Percentiles rank a stretch among this genome's conserved stretches.
Evolutionary conservation across 1,139 yeast genomes (phyloP).

Genomic region (Ogataea hybrid): DNA sequence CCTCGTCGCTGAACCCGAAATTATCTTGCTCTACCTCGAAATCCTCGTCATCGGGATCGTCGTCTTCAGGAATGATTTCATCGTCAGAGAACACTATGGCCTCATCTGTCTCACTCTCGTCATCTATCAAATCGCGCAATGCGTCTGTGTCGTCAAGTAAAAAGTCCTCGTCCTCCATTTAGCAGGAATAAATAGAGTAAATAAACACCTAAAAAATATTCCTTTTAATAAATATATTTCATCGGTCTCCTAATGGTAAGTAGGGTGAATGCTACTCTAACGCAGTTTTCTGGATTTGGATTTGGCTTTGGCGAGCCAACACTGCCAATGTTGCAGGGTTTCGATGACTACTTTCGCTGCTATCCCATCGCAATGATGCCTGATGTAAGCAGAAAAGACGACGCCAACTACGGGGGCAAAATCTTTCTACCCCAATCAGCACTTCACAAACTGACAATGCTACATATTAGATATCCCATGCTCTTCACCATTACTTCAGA

Average conservation of each 20-base stretch:
- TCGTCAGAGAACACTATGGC: conserved; percentile 12
- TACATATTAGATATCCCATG: conserved; percentile 95
- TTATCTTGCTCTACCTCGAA: conserved; percentile 15
- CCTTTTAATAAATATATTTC: not conserved
- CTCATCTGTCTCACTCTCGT: conserved; percentile 16
- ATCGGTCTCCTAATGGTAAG: conserved; percentile 8
- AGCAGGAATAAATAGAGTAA: not conserved
- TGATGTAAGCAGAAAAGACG: conserved; percentile 70
- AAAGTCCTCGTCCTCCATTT: conserved; percentile 20
- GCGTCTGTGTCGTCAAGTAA: conserved; percentile 28
- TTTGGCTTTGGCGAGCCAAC: conserved; percentile 16
- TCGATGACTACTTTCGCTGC: conserved; percentile 85
- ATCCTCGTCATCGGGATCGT: conserved; percentile 17
- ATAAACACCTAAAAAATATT: conserved; percentile 1
- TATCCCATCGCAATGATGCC: conserved; percentile 94
- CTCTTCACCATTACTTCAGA: conserved; percentile 77
- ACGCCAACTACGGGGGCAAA: no score
- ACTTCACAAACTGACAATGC: conserved; percentile 70
- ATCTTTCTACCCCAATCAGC: conserved; percentile 94
- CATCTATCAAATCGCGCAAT: conserved; percentile 30
- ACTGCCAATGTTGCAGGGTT: conserved; percentile 29
- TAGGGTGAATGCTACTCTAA: not conserved
- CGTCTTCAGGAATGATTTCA: conserved; percentile 18
- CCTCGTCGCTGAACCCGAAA: no score
- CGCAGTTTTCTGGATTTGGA: conserved; percentile 36